A percentile compares a stretch with the other conserved stretches of the same genome.
phyloP scores from a whole-genome alignment of 1,284 basidiomycete genomes.

The Cutaneotrichosporon sp. region DNA sequence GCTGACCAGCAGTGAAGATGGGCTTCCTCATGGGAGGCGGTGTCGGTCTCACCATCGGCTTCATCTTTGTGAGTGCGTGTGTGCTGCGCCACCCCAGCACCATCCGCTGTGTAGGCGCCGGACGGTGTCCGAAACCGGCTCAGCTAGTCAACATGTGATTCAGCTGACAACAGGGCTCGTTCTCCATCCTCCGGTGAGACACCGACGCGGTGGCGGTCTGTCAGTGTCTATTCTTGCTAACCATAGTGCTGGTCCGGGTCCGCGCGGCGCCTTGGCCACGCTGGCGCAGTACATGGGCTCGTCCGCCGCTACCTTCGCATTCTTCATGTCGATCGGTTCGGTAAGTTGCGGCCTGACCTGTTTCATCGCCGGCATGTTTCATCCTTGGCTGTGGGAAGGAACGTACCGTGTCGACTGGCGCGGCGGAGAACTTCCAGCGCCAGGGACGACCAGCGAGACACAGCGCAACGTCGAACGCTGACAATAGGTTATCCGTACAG shows the following conservation, averaged over 20 bases:
- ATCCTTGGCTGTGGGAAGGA: too few species aligned
- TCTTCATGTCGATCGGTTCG: constrained; percentile 50
- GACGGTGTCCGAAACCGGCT: too few species aligned
- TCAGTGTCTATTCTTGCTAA: not conserved
- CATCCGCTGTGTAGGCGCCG: too few species aligned
- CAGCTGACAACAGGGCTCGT: constrained; percentile 41
- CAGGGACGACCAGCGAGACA: not conserved
- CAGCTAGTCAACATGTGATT: not conserved
- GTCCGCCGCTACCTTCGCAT: constrained; percentile 49
- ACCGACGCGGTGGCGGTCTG: too few species aligned
- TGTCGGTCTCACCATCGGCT: constrained; percentile 91
- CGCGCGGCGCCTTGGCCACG: constrained; percentile 76
- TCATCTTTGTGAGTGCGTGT: constrained; percentile 64
- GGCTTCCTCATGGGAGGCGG: constrained; percentile 82
- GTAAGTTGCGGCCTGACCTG: constrained; percentile 25
- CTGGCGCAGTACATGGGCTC: constrained; percentile 87
- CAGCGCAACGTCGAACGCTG: too few species aligned
- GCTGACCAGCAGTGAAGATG: constrained; percentile 65
- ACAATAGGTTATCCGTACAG: constrained; percentile 1
- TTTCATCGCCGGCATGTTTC: too few species aligned
- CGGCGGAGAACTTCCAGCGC: not conserved
- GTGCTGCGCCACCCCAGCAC: not conserved
- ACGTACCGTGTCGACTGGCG: too few species aligned
- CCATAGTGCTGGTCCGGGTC: constrained; percentile 73
- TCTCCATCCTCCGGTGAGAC: constrained; percentile 74